Evolutionary conservation across 106 monocot genomes (phyloP).

Genomic region (Alisma plantagoaquatica): DNA sequence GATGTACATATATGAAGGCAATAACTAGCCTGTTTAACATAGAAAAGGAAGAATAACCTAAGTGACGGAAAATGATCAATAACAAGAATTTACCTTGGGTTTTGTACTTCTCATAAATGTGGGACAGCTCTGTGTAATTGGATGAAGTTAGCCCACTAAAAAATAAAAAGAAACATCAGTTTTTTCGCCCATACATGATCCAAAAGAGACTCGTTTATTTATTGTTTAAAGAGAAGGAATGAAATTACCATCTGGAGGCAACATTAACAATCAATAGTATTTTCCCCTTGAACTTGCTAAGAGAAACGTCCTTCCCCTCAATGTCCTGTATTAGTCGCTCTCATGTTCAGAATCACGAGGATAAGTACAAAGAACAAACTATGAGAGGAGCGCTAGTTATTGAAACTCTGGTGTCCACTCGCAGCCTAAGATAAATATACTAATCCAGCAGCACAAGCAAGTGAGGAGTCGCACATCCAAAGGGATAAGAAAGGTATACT

Average conservation of each 20-base stretch:
- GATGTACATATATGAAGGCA: not conserved
- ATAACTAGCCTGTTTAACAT: not conserved
- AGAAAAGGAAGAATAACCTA: constrained; percentile 1
- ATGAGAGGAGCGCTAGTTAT: no score
- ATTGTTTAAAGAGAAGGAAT: not conserved
- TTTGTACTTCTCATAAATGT: constrained; percentile 93
- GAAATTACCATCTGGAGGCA: constrained; percentile 84
- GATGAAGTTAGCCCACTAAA: constrained; percentile 84
- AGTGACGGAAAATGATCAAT: no score
- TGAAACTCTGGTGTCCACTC: no score
- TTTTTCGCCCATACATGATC: not conserved
- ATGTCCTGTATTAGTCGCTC: constrained; percentile 83
- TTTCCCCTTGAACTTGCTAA: constrained; percentile 92
- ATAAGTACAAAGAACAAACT: no score
- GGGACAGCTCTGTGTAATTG: constrained; percentile 91
- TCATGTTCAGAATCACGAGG: no score
- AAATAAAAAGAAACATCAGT: no score
- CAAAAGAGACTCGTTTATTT: no score
- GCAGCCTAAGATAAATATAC: no score
- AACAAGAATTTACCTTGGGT: constrained; percentile 97
- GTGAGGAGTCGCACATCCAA: no score
- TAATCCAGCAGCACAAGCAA: no score
- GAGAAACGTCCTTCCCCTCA: constrained; percentile 86
- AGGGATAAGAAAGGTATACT: no score
- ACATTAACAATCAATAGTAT: constrained; percentile 89